Percentiles rank a stretch among this genome's conserved stretches.
phyloP scores from a whole-genome alignment of 2,329 filamentous ascomycete genomes.

The Colletotrichum spaethianum region DNA sequence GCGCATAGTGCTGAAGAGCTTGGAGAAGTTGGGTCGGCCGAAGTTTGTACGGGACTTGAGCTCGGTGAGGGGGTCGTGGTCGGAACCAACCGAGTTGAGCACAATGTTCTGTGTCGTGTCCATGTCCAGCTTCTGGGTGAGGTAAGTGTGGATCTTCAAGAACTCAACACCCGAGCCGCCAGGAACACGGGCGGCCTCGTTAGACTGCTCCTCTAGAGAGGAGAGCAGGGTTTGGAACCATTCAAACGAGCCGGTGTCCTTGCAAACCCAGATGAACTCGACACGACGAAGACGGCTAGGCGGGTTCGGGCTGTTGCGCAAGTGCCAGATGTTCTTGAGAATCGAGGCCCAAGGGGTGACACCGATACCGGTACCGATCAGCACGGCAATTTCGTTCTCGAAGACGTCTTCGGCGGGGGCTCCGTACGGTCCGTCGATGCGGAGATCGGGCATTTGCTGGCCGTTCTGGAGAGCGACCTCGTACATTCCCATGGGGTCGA shows the following conservation, averaged over 20 bases:
- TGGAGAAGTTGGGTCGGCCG: conserved; percentile 89
- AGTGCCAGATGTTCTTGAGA: conserved; percentile 98
- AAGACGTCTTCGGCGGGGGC: conserved; percentile 98
- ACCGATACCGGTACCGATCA: conserved; percentile 89
- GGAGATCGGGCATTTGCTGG: conserved; percentile 89
- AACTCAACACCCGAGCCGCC: conserved; percentile 84
- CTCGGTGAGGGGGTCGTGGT: conserved; percentile 92
- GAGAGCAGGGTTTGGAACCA: conserved; percentile 98
- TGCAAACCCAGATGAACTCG: conserved; percentile 99
- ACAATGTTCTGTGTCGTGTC: conserved; percentile 98
- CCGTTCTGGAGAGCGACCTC: conserved; percentile 95
- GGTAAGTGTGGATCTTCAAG: conserved; percentile 97
- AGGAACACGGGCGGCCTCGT: conserved; percentile 76
- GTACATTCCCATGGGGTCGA: conserved; percentile 97
- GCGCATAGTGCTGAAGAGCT: conserved; percentile 86
- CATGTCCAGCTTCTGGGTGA: conserved; percentile 92
- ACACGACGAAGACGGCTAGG: conserved; percentile 91
- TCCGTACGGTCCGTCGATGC: conserved; percentile 96
- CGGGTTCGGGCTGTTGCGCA: conserved; percentile 90
- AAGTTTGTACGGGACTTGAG: conserved; percentile 93
- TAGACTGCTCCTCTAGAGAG: conserved; percentile 89
- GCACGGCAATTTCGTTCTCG: conserved; percentile 88
- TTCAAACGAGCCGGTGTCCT: conserved; percentile 94
- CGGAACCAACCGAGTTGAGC: conserved; percentile 91
- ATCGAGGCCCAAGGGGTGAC: conserved; percentile 91